These are phyloP conservation scores for Barnettozyma californica DNA, from an alignment of 805 yeast species.

Conservation along the genomic window DNA sequence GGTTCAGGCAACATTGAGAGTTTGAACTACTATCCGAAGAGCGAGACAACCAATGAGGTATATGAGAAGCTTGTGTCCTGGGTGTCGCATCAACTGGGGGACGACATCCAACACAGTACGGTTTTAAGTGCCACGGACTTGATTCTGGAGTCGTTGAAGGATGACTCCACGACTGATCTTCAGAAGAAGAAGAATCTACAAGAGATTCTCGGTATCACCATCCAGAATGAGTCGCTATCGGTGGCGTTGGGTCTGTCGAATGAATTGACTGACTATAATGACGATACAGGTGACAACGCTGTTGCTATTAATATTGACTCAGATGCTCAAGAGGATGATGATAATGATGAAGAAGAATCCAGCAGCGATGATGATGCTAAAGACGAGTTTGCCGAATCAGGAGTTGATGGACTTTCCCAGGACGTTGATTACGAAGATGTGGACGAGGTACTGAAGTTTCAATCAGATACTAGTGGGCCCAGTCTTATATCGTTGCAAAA, in stretches of 20 bases:
- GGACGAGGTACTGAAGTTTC: slow-evolving; percentile 19
- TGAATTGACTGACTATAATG: slow-evolving; percentile 45
- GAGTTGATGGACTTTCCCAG: slow-evolving; percentile 23
- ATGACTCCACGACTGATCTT: slow-evolving; percentile 36
- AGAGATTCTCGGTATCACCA: slow-evolving; percentile 34
- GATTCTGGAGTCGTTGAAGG: slow-evolving; percentile 48
- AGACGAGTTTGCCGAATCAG: slow-evolving; percentile 33
- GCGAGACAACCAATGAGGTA: slow-evolving; percentile 41
- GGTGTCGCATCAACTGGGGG: slow-evolving; percentile 50
- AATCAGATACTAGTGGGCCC: slow-evolving; percentile 9
- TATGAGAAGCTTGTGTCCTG: slow-evolving; percentile 58
- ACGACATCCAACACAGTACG: slow-evolving; percentile 72
- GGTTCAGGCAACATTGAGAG: slow-evolving; percentile 38
- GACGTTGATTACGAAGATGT: slow-evolving; percentile 19
- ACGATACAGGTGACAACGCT: slow-evolving; percentile 33
- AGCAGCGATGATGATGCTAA: slow-evolving; percentile 29
- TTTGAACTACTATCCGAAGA: slow-evolving; percentile 58
- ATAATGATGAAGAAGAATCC: slow-evolving; percentile 26
- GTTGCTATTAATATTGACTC: slow-evolving; percentile 26
- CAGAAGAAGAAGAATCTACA: slow-evolving; percentile 45
- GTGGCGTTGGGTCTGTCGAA: slow-evolving; percentile 33
- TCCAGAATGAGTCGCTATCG: slow-evolving; percentile 27
- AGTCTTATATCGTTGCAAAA: slow-evolving; percentile 30
- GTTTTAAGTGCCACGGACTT: slow-evolving; percentile 70
- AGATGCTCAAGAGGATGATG: slow-evolving; percentile 26